A percentile compares a stretch with the other conserved stretches of the same genome.
Evolutionary conservation across 83 land plant genomes (phyloP).

Genomic region (Diphasiastrum complanatum): DNA sequence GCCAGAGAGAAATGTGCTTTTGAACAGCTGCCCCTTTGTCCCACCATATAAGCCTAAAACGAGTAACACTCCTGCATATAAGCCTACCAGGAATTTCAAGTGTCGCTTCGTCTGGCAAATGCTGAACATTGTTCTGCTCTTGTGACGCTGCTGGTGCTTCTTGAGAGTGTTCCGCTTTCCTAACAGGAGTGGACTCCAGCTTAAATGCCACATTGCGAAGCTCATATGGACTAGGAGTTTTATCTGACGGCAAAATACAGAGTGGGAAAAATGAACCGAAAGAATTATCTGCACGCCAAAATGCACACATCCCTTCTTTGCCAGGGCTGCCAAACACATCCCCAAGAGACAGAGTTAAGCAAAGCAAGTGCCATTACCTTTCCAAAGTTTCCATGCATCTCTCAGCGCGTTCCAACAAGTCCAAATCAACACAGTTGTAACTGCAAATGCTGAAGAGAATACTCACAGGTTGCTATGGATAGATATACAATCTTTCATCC

Average conservation of each 20-base stretch:
- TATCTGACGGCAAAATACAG: too few relatives aligned
- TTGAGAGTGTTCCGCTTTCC: conserved; percentile 10
- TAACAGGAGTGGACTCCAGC: conserved; percentile 1
- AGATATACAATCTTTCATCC: conserved; percentile 61
- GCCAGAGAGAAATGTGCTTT: conserved; percentile 78
- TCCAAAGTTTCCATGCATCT: too few relatives aligned
- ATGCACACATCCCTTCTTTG: conserved; percentile 32
- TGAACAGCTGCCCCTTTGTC: conserved; percentile 49
- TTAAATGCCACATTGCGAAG: conserved; percentile 35
- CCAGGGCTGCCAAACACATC: too few relatives aligned
- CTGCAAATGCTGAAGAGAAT: too few relatives aligned
- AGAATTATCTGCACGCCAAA: conserved; percentile 88
- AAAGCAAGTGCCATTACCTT: not conserved
- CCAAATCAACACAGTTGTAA: too few relatives aligned
- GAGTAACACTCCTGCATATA: conserved; percentile 52
- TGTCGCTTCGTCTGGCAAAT: not conserved
- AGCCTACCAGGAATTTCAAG: conserved; percentile 15
- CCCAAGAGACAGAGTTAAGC: not conserved
- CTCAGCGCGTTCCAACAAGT: too few relatives aligned
- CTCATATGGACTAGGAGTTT: conserved; percentile 45
- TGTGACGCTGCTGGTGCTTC: not conserved
- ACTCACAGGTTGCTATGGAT: conserved; percentile 17
- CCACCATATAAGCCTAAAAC: conserved; percentile 84
- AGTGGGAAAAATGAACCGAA: conserved; percentile 74
- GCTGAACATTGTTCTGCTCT: not conserved